phyloP scores from a whole-genome alignment of 2,329 filamentous ascomycete genomes.

The Paracoccidioides brasiliensis region DNA sequence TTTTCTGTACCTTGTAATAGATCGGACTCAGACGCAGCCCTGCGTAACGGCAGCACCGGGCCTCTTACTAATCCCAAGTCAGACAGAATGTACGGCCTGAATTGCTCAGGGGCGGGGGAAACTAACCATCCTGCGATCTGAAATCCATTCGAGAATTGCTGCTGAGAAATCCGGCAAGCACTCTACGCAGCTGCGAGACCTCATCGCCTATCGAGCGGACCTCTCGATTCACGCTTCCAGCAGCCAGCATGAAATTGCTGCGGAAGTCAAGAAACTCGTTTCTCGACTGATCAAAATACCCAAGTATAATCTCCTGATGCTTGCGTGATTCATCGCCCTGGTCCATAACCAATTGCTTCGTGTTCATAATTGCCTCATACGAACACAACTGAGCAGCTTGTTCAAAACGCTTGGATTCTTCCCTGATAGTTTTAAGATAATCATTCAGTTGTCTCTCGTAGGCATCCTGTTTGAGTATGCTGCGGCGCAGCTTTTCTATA shows the following conservation, averaged over 20 bases:
- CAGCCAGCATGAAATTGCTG: not conserved
- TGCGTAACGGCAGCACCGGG: not conserved
- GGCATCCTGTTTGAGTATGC: not conserved
- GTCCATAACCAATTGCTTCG: not conserved
- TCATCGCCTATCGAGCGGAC: not conserved
- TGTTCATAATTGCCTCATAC: not conserved
- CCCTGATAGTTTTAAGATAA: not conserved
- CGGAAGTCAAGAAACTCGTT: constrained; percentile 1
- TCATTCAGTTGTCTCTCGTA: not conserved
- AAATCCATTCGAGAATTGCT: constrained; percentile 1
- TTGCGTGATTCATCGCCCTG: not conserved
- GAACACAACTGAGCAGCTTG: not conserved
- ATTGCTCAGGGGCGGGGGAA: not conserved
- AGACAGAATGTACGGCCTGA: not conserved
- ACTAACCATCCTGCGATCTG: not conserved
- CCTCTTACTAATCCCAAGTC: not conserved
- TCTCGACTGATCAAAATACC: not conserved
- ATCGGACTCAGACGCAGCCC: not conserved
- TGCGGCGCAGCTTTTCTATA: not conserved
- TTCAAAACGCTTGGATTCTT: not conserved
- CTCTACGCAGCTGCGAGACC: not conserved
- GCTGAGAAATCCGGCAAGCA: not conserved
- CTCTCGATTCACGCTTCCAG: not conserved
- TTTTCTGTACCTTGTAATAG: not conserved
- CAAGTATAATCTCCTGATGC: not conserved